Percentiles rank a stretch among this genome's conserved stretches.
These are phyloP conservation scores for Ceratocystiopsis sp. DNA, from an alignment of 2,329 filamentous ascomycete species.

Conservation along the genomic window DNA sequence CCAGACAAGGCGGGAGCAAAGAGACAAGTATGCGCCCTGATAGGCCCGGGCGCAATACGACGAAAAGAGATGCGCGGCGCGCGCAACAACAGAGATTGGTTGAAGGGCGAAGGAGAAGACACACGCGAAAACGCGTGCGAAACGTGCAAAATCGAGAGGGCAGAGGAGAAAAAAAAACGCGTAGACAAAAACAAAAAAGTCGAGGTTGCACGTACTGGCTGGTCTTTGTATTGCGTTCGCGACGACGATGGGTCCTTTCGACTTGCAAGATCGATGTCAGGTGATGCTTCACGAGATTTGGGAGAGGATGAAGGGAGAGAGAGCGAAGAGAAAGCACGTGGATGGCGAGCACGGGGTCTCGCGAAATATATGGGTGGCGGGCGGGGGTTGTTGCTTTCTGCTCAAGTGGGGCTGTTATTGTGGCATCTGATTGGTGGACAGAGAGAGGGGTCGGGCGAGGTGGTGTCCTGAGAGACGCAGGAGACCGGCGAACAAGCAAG, in stretches of 20 bases:
- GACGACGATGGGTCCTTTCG: too few relatives aligned
- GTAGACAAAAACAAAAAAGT: not conserved
- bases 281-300: slow-evolving; percentile 13
- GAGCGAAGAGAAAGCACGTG: slow-evolving; percentile 7
- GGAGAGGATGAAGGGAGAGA: not conserved
- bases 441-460: not conserved
- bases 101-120: too few relatives aligned
- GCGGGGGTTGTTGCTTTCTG: not conserved
- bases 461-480: too few relatives aligned
- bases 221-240: too few relatives aligned
- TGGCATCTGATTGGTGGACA: not conserved
- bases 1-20: too few relatives aligned
- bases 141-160: not conserved
- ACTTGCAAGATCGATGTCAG: slow-evolving; percentile 8
- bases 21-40: too few relatives aligned
- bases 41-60: too few relatives aligned
- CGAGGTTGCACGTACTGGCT: not conserved
- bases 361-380: slow-evolving; percentile 9
- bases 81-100: not conserved
- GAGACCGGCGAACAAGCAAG: too few relatives aligned
- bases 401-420: not conserved
- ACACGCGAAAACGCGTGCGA: too few relatives aligned
- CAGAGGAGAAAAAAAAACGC: not conserved
- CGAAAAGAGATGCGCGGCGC: not conserved
- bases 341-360: slow-evolving; percentile 11